Conservation (phyloP, 2,329 filamentous ascomycete species). For the Arthrinium phaeospermum region DNA sequence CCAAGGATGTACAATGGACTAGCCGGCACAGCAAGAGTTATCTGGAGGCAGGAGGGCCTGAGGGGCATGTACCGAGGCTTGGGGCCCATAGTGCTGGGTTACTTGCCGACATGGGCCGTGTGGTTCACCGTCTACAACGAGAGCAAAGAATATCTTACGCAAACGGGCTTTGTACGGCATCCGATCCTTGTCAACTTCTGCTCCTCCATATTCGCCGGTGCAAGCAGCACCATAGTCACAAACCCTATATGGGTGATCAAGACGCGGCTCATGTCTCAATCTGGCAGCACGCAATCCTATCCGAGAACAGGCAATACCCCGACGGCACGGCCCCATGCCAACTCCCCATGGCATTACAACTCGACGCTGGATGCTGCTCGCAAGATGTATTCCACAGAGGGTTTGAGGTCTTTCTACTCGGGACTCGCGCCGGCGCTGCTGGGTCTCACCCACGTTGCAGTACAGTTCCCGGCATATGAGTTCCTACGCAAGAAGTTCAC, state of each 20-base stretch:
- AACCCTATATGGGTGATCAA: slow-evolving; percentile 99
- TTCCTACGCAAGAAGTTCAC: slow-evolving; percentile 91
- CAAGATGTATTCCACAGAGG: slow-evolving; percentile 95
- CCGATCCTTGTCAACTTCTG: slow-evolving; percentile 81
- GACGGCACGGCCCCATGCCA: slow-evolving; percentile 59
- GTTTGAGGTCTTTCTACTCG: slow-evolving; percentile 90
- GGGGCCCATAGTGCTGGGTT: slow-evolving; percentile 92
- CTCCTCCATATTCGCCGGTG: slow-evolving; percentile 89
- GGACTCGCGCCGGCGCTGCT: slow-evolving; percentile 90
- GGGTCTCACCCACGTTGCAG: slow-evolving; percentile 91
- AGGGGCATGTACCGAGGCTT: slow-evolving; percentile 91
- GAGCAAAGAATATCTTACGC: slow-evolving; percentile 71
- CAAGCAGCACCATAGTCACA: slow-evolving; percentile 89
- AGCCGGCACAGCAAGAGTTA: slow-evolving; percentile 82
- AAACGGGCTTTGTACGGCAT: slow-evolving; percentile 57
- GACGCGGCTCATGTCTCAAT: slow-evolving; percentile 96
- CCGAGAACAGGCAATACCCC: slow-evolving; percentile 59
- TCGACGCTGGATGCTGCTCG: slow-evolving; percentile 89
- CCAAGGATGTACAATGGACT: slow-evolving; percentile 81
- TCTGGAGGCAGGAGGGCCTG: slow-evolving; percentile 87
- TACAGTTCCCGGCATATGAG: slow-evolving; percentile 96
- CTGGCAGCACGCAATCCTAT: slow-evolving; percentile 51
- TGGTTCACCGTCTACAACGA: slow-evolving; percentile 97
- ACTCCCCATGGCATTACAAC: slow-evolving; percentile 87
- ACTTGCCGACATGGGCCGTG: slow-evolving; percentile 96